Evolutionary conservation across 2,329 filamentous ascomycete genomes (phyloP).

Genomic region (Tolypocladium guangdongense): DNA sequence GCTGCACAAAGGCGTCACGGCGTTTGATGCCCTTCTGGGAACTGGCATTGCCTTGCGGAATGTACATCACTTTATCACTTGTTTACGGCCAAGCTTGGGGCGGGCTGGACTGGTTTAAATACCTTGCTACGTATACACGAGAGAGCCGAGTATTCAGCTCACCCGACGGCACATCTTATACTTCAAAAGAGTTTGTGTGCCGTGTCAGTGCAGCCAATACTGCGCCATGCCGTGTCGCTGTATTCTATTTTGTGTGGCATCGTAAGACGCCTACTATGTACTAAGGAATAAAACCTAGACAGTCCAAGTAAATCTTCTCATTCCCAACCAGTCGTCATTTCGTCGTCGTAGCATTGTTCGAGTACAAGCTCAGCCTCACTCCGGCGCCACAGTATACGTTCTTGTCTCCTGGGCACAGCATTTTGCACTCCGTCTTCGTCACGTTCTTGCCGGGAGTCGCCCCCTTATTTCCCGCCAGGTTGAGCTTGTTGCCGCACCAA

Average conservation of each 20-base stretch:
- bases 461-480: slow-evolving; percentile 12
- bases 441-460: slow-evolving; percentile 17
- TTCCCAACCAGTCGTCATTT: no score
- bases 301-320: neutral
- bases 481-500: slow-evolving; percentile 23
- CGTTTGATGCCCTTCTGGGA: neutral
- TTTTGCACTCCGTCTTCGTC: slow-evolving; percentile 18
- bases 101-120: neutral
- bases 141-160: neutral
- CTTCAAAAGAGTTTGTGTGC: neutral
- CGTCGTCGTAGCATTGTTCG: neutral
- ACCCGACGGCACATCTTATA: no score
- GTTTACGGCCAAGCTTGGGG: no score
- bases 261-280: neutral
- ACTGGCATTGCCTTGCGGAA: neutral
- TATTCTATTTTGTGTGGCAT: neutral
- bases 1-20: neutral
- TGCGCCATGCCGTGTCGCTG: neutral
- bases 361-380: slow-evolving; percentile 20
- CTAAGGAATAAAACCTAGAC: neutral
- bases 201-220: neutral
- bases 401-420: slow-evolving; percentile 22
- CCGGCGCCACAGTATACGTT: slow-evolving; percentile 20
- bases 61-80: neutral
- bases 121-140: neutral